Conservation (phyloP, 176 grass and related monocot species). For the Paspalum vaginatum region DNA sequence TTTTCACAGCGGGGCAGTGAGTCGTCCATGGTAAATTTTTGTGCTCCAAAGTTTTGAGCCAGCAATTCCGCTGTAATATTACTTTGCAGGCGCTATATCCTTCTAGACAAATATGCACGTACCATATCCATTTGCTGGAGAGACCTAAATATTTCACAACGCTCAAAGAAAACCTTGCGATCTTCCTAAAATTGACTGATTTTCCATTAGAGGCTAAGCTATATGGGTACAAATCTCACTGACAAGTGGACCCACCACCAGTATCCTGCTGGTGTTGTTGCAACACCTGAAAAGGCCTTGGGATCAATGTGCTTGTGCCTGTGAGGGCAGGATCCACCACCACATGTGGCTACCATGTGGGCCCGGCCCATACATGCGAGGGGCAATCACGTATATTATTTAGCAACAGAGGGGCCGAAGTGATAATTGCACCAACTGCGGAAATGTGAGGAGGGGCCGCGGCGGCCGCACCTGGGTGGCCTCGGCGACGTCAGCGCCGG, state of each 20-base stretch:
- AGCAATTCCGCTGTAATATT: not conserved
- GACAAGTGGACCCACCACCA: not conserved
- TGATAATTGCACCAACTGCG: not conserved
- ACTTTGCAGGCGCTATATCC: not conserved
- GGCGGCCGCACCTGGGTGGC: constrained; percentile 35
- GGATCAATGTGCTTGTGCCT: too few relatives aligned
- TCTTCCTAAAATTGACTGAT: not conserved
- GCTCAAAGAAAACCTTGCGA: not conserved
- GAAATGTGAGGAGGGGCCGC: not conserved
- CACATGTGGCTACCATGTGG: not conserved
- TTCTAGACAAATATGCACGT: not conserved
- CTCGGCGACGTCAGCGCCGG: not conserved
- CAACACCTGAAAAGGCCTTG: not conserved
- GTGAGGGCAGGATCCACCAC: not conserved
- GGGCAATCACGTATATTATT: not conserved
- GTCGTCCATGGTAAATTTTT: not conserved
- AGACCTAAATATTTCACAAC: not conserved
- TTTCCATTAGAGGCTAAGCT: not conserved
- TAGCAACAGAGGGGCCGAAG: not conserved
- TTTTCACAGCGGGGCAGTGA: not conserved
- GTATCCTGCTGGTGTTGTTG: not conserved
- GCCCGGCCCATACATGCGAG: not conserved
- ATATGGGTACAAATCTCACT: not conserved
- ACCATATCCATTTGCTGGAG: not conserved
- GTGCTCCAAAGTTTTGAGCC: not conserved